Percentiles rank a stretch among this genome's conserved stretches.
Conservation (phyloP, 2,329 filamentous ascomycete species). For the Colletotrichum aenigma region DNA sequence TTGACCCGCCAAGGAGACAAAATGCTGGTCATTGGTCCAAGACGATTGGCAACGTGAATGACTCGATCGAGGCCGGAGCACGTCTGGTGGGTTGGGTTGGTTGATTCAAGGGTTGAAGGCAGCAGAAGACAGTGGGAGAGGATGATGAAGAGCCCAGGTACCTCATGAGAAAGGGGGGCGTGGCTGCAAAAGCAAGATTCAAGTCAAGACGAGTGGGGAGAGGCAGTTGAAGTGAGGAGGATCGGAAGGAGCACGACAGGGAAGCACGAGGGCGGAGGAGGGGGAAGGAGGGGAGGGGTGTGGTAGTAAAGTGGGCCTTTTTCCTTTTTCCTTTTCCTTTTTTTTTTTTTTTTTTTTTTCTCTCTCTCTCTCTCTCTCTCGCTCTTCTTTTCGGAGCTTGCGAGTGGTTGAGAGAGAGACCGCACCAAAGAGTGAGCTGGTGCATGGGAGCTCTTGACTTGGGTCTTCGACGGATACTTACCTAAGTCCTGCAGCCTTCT, state of each 20-base stretch:
- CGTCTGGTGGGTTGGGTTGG: slow-evolving; percentile 12
- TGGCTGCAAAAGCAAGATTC: background rate
- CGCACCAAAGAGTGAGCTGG: background rate
- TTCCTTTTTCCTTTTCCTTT: no score
- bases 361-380: background rate
- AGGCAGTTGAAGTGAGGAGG: background rate
- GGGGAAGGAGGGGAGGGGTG: background rate
- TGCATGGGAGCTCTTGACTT: background rate
- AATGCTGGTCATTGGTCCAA: slow-evolving; percentile 1
- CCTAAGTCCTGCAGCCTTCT: background rate
- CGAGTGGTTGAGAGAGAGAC: slow-evolving; percentile 6
- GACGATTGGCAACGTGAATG: slow-evolving; percentile 11
- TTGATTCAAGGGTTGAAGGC: slow-evolving; percentile 9
- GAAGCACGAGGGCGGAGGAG: background rate
- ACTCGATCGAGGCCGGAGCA: slow-evolving; percentile 17
- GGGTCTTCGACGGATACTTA: background rate
- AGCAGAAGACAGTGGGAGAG: background rate
- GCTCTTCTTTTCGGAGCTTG: slow-evolving; percentile 18
- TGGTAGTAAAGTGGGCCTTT: background rate
- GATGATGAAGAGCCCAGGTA: background rate
- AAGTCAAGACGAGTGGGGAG: background rate
- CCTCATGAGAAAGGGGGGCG: background rate
- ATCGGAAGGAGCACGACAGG: slow-evolving; percentile 5
- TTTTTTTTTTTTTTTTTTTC: background rate
- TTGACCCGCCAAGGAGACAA: slow-evolving; percentile 12